Conservation (phyloP, 164 flowering plant species). For the Magnolia kwangsiensis region DNA sequence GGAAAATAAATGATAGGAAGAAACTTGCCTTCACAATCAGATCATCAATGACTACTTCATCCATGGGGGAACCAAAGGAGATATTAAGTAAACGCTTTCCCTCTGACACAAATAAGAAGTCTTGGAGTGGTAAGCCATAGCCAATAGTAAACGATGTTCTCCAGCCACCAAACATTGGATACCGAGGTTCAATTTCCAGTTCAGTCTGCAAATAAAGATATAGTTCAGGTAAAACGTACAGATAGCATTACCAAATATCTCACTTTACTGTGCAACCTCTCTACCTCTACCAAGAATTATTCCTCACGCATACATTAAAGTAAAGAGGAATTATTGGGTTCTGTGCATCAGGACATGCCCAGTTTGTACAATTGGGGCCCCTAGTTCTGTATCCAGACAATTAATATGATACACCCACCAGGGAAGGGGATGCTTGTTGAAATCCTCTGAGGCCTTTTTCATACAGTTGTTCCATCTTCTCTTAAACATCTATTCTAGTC, state of each 20-base stretch:
- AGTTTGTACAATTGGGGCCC: neutral
- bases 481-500: neutral
- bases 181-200: conserved; percentile 84
- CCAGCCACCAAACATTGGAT: conserved; percentile 98
- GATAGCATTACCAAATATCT: neutral
- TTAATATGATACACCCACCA: neutral
- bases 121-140: conserved; percentile 85
- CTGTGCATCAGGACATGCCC: neutral
- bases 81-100: conserved; percentile 78
- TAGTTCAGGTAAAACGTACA: conserved; percentile 1
- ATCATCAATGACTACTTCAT: conserved; percentile 64
- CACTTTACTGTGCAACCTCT: neutral
- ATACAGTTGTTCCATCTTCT: neutral
- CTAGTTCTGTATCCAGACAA: no score
- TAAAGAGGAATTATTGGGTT: neutral
- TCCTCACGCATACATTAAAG: neutral
- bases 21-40: conserved; percentile 72
- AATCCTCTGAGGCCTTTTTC: neutral
- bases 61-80: conserved; percentile 72
- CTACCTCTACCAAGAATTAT: neutral
- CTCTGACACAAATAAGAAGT: conserved; percentile 67
- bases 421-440: neutral
- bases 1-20: neutral
- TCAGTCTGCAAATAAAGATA: conserved; percentile 60
- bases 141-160: conserved; percentile 89